Evolutionary conservation across 192 early-diverging fungal genomes (phyloP).

Genomic region (Fimicolochytrium jonesii): DNA sequence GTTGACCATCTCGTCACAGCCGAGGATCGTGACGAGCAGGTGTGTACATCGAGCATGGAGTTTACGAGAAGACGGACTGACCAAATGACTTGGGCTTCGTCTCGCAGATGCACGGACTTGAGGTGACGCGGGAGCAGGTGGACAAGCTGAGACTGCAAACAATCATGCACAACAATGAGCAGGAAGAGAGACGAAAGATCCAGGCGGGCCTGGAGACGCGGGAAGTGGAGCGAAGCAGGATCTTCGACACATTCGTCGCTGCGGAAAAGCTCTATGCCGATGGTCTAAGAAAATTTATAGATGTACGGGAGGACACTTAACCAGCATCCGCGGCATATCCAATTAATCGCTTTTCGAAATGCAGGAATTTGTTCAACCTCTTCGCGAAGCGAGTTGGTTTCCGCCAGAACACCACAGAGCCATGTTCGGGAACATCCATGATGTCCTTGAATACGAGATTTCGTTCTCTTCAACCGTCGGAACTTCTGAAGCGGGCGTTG

Average conservation of each 20-base stretch:
- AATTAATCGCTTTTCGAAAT: constrained; percentile 1
- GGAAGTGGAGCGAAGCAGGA: background rate
- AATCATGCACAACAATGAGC: constrained; percentile 23
- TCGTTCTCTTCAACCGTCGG: too few relatives aligned
- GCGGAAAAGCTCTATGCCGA: constrained; percentile 12
- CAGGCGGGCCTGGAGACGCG: too few relatives aligned
- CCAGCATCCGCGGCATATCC: too few relatives aligned
- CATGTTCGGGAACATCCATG: constrained; percentile 28
- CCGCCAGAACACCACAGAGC: constrained; percentile 19
- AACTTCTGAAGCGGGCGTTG: too few relatives aligned
- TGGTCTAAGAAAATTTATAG: constrained; percentile 5
- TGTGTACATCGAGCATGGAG: too few relatives aligned
- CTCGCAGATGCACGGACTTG: too few relatives aligned
- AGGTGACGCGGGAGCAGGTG: too few relatives aligned
- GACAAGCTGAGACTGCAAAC: constrained; percentile 25
- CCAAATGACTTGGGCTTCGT: too few relatives aligned
- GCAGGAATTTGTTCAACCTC: constrained; percentile 33
- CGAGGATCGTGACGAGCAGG: constrained; percentile 14
- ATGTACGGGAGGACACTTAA: constrained; percentile 12
- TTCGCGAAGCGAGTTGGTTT: constrained; percentile 22
- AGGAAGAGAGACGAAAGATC: too few relatives aligned
- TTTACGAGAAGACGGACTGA: background rate
- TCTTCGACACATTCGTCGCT: background rate
- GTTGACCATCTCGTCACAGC: constrained; percentile 3
- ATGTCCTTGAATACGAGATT: constrained; percentile 22